Evolutionary conservation across 2,329 filamentous ascomycete species (phyloP), one percentile per base, ranked within the genome.

Genomic region (Ceratocystis cubensis): DNA sequence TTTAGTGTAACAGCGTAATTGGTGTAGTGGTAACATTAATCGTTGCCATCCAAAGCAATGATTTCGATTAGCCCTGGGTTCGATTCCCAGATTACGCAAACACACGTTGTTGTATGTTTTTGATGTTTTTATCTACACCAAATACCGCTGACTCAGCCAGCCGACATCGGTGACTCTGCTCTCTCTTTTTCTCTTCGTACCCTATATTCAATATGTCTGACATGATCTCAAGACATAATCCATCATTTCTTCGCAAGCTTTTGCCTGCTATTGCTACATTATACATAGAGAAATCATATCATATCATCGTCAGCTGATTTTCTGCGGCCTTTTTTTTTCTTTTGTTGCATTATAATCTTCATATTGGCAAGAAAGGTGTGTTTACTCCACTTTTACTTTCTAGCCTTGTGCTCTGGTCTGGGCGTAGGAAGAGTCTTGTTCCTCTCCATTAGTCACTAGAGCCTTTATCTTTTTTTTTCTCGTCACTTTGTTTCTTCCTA

Each of bases 11-110:
- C 56, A 37, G 59, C 59, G 59, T 62, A 62, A 62, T 62, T 62
- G 59, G 59, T 62, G 59, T 62, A 62, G 59, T 62, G 59, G 59
- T 62, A 62, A 62, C 59, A 62, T 62, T 62, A 62, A 62, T 62
- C 59, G 59, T 62, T 62, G 59, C 59, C 59, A 62, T 62, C 59
- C 4, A 13, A 6, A 25, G 59, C 15, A 62, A 62, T 62, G 59
- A 62, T 62, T 62, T 62, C 59, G 59, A 62, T 62, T 62, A 62
- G 59, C 59, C 59, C 59, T 62, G 59, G 59, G 59, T 62, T 62
- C 59, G 59, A 62, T 62, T 62, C 59, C 59, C 59, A 62, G 59
- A 62, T 62, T 62, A 62, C 59, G 59, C 59, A 61, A 30, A 8
- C 3, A 1, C 3, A 20, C 56, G 1, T 37, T 2, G 25, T 0